phyloP scores from a whole-genome alignment of 371 early-diverging fungal genomes.

The Mucor irregularis region DNA sequence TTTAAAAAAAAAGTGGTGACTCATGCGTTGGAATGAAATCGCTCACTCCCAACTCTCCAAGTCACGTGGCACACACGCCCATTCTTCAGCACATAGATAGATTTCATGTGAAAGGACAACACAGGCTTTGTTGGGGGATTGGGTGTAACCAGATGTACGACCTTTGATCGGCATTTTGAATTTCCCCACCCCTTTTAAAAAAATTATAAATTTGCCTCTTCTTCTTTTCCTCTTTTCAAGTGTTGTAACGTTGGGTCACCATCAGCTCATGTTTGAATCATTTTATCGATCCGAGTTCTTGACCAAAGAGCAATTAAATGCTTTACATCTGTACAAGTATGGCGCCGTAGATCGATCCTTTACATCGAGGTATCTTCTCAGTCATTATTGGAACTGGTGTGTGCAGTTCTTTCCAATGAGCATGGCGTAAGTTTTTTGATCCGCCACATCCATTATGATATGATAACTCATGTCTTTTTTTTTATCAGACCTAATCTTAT shows the following conservation, averaged over 20 bases:
- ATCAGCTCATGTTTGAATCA: conserved; percentile 27
- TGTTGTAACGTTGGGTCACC: too few relatives aligned
- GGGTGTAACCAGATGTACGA: background rate
- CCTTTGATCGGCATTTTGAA: conserved; percentile 10
- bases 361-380: conserved; percentile 77
- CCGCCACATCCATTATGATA: too few relatives aligned
- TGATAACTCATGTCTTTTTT: background rate
- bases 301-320: conserved; percentile 65
- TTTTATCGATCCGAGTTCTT: conserved; percentile 43
- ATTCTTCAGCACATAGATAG: too few relatives aligned
- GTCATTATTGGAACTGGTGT: conserved; percentile 90
- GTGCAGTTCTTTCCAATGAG: conserved; percentile 89
- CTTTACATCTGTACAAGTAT: conserved; percentile 84
- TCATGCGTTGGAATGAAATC: too few relatives aligned
- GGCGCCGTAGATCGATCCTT: conserved; percentile 83
- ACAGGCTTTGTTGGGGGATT: conserved; percentile 13
- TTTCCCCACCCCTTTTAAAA: background rate
- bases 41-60: too few relatives aligned
- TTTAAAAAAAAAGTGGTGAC: too few relatives aligned
- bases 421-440: conserved; percentile 80
- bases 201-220: background rate
- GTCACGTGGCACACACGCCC: too few relatives aligned
- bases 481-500: conserved; percentile 93
- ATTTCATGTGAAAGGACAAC: background rate
- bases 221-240: conserved; percentile 10